Base-by-base conservation (phyloP, 179 eudicot genomes). In the Spergularia azorica region DNA sequence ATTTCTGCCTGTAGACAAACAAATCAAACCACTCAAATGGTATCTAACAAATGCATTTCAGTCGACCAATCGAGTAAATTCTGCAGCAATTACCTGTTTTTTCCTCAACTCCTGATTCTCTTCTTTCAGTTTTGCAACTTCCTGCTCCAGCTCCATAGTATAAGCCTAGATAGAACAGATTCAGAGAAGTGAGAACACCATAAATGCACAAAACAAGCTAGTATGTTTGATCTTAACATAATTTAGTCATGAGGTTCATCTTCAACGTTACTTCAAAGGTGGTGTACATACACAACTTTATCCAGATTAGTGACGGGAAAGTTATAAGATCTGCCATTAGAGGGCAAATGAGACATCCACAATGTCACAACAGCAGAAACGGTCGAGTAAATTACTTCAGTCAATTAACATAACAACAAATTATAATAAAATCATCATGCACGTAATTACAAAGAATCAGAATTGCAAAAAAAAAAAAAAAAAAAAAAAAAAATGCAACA, bases 101-200 rank as follows among this genome's bases (percentile, higher is more conserved):
- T 79, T 84, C 78, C 81, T 76, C 82, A 93, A 80, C 72, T 88
- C 92, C 63, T 84, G 74, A 38, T 93, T 91, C 69, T 88, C 81
- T 83, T 90, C 95, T 84, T 86, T 93, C 50, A 92, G 89, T 75
- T 93, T 88, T 64, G 87, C 88, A 38, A 93, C 81, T 87, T 93
- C 97, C 79, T 89, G 90, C 83, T 93, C 98, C 84, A 93, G 73
- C 81, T 93, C 95, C 76, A 89, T 82, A 69, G 98, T 93, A 77
- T 92, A 92, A 16, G 97, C 98, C 98, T 93, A 77, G 38, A 68
- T 5, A 77, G 18, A 61, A 46, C 21, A 52, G 61, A 38, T 68
- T 6, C n/a, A 66, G 9, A n/a, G 9, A 67, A 57, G 7, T 55
- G 54, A 56, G 63, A 55, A 18, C 1, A 18, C 13, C n/a, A 38